Base-by-base conservation (phyloP, 495 filamentous ascomycete genomes). In the Neurospora sp. region DNA sequence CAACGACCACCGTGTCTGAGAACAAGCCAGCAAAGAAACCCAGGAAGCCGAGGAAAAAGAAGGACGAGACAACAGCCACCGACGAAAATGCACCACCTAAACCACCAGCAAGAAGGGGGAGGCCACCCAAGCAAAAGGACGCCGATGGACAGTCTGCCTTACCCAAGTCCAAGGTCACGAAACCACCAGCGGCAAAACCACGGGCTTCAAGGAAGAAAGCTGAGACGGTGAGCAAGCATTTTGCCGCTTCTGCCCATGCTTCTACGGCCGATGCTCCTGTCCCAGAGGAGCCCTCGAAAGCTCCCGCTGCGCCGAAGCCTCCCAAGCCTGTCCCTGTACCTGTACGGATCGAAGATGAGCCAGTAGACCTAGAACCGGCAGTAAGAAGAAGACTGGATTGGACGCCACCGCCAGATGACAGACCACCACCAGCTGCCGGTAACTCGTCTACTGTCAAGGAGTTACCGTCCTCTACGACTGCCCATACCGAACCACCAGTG, bases 381-480 rank as follows among this genome's bases (percentile, higher is more conserved):
- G 79, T 88, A 5, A 82, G 76, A 37, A 82, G 89, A 71, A 83
- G 87, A 71, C 77, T 78, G 11, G 81, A 87, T 74, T 92, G 90
- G 90, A 92, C 90, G 7, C 87, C 87, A 16, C 89, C 89, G 1
- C 79, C 80, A 1, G 80, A 80, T 20, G 78, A 81, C 66, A 75
- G n/a, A 41, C 74, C 35, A 73, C 70, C 7, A 73, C 54, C 3
- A 75, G 78, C 37, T 79, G 73, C 70, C 4, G 73, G 54, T 2
- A 75, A 79, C 39, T 79, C 81, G 8, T 82, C 82, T 1, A 76
- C 81, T 39, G 44, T 72, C 20, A 74, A 75, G 54, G 81, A 81
- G 62, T 16, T 81, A 2, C 46, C 74, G 16, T 82, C 83, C 2
- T 76, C 78, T 2, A 18, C 71, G 0, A 70, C 27, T 31, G 35